phyloP scores from a whole-genome alignment of 352 stramenopile genomes.

The Phytopythium vexans region DNA sequence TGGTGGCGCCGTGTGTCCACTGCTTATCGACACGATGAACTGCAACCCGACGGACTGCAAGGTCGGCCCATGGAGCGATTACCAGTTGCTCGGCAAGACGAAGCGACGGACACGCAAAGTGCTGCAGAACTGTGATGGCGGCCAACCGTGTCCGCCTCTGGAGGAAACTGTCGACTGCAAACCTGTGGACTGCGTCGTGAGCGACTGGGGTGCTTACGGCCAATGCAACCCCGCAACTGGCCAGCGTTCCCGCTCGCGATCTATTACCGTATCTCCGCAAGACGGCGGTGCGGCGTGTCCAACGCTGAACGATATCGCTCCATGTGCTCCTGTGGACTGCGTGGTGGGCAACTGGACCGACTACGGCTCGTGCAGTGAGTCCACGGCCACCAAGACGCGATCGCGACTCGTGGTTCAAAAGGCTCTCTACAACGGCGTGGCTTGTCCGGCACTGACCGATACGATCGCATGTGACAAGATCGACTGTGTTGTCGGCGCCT shows the following conservation, averaged over 20 bases:
- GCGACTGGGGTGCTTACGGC: conserved; percentile 40
- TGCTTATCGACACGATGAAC: conserved; percentile 45
- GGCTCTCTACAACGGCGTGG: conserved; percentile 28
- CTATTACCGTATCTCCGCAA: conserved; percentile 31
- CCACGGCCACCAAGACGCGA: conserved; percentile 34
- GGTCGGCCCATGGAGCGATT: conserved; percentile 47
- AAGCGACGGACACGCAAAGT: conserved; percentile 42
- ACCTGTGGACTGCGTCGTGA: conserved; percentile 42
- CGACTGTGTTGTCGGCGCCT: conserved; percentile 39
- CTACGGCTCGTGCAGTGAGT: conserved; percentile 33
- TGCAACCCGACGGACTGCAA: conserved; percentile 66
- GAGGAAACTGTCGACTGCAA: conserved; percentile 32
- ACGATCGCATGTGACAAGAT: conserved; percentile 35
- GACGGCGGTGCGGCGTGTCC: conserved; percentile 48
- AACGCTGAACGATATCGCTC: conserved; percentile 20
- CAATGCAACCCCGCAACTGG: conserved; percentile 32
- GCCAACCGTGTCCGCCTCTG: conserved; percentile 32
- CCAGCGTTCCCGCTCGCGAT: conserved; percentile 41
- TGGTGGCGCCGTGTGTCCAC: conserved; percentile 33
- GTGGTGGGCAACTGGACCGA: conserved; percentile 48
- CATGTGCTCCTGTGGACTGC: conserved; percentile 44
- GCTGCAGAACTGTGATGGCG: conserved; percentile 35
- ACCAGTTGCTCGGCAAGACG: conserved; percentile 29
- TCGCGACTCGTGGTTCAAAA: conserved; percentile 24
- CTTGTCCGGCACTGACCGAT: conserved; percentile 34